phyloP scores from a whole-genome alignment of 305 asterid species.

The Fraxinus baroniana region DNA sequence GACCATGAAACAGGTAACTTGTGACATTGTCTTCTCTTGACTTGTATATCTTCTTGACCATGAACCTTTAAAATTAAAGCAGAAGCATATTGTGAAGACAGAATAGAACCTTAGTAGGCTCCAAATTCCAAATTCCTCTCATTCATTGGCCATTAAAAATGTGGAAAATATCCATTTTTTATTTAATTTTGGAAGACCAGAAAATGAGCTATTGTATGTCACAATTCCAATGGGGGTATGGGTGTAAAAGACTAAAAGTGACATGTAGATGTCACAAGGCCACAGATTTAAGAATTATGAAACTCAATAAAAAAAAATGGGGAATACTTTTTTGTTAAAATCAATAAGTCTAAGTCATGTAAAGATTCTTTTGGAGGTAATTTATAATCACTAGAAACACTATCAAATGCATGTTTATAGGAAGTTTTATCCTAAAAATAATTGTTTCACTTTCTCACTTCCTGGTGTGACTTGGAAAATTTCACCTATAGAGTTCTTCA shows the following conservation, averaged over 20 bases:
- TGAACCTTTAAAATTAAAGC: conserved; percentile 48
- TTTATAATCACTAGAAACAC: neutral
- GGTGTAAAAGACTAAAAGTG: conserved; percentile 45
- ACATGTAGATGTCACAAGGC: conserved; percentile 11
- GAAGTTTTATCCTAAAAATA: neutral
- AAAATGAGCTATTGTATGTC: conserved; percentile 21
- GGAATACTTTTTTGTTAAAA: neutral
- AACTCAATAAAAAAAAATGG: neutral
- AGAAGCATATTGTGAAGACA: conserved; percentile 35
- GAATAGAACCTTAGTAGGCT: conserved; percentile 31
- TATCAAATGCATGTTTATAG: neutral
- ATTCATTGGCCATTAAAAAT: conserved; percentile 31
- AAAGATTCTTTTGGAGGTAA: neutral
- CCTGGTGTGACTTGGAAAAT: neutral
- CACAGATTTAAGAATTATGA: neutral
- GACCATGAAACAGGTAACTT: conserved; percentile 69
- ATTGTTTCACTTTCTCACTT: neutral
- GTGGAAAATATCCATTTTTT: conserved; percentile 25
- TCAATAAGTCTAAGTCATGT: neutral
- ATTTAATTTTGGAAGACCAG: conserved; percentile 15
- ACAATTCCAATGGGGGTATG: conserved; percentile 34
- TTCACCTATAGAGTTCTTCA: neutral
- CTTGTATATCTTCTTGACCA: conserved; percentile 40
- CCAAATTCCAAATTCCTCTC: conserved; percentile 36
- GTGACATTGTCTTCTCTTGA: conserved; percentile 69